A percentile compares a stretch with the other conserved stretches of the same genome.
Evolutionary conservation across 163 green algal genomes (phyloP).

Genomic region (Scenedesmus sp.): DNA sequence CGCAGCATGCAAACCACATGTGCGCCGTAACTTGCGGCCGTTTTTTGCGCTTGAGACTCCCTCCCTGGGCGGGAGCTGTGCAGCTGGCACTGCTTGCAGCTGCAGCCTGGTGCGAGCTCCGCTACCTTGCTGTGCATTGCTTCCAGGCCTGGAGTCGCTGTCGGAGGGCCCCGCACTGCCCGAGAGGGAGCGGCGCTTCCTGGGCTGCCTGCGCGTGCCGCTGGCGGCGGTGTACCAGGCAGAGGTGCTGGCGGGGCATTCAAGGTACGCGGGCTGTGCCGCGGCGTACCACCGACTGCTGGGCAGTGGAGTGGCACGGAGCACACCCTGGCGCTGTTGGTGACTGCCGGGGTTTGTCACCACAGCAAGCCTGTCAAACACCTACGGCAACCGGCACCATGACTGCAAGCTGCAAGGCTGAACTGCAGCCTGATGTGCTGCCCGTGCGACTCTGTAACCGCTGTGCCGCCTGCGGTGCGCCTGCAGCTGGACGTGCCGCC

Average conservation of each 20-base stretch:
- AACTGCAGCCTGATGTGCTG: not conserved
- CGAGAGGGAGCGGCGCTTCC: constrained; percentile 70
- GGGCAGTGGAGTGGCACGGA: not conserved
- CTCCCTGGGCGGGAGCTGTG: too few species aligned
- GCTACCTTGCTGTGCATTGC: not conserved
- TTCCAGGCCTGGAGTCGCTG: constrained; percentile 25
- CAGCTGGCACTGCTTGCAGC: too few species aligned
- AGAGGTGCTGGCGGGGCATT: constrained; percentile 65
- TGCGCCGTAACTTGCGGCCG: too few species aligned
- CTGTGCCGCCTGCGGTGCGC: not conserved
- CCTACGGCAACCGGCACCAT: not conserved
- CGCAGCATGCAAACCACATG: not conserved
- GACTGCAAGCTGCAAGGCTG: not conserved
- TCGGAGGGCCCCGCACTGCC: constrained; percentile 43
- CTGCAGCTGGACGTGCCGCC: constrained; percentile 54
- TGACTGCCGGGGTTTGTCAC: too few species aligned
- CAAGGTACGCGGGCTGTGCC: constrained; percentile 52
- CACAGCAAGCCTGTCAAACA: too few species aligned
- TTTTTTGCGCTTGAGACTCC: too few species aligned
- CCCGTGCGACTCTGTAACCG: not conserved
- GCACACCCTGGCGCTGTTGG: not conserved
- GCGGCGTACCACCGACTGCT: not conserved
- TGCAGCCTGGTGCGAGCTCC: not conserved
- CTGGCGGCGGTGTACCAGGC: constrained; percentile 70
- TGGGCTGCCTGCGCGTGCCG: constrained; percentile 68